A percentile compares a stretch with the other conserved stretches of the same genome.
Conservation (phyloP, 2,329 filamentous ascomycete species). For the Penicillium sumatraense region DNA sequence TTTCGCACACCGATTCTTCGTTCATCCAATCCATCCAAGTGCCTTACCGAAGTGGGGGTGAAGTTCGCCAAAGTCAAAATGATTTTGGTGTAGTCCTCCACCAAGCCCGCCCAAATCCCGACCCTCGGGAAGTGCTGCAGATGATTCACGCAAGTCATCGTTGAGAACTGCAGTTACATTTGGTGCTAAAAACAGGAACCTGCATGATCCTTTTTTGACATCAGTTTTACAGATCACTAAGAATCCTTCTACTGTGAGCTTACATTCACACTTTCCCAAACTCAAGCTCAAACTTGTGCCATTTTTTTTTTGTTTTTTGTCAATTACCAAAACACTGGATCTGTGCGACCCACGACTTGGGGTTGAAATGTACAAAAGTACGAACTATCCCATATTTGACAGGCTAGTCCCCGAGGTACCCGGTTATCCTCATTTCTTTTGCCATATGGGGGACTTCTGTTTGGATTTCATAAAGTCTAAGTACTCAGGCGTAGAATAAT, state of each 20-base stretch:
- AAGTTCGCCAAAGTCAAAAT: slow-evolving; percentile 4
- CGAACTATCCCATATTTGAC: slow-evolving; percentile 16
- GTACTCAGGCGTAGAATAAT: neutral
- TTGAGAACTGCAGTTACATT: neutral
- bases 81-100: slow-evolving; percentile 1
- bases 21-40: neutral
- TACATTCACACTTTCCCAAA: neutral
- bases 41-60: slow-evolving; percentile 8
- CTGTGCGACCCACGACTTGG: neutral
- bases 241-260: neutral
- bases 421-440: neutral
- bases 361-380: slow-evolving; percentile 19
- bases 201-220: neutral
- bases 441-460: slow-evolving; percentile 3
- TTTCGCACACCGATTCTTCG: neutral
- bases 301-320: neutral
- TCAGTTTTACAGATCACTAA: neutral
- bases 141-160: slow-evolving; percentile 17
- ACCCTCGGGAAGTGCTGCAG: neutral
- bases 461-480: neutral
- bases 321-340: neutral
- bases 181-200: neutral
- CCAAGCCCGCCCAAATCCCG: slow-evolving; percentile 1
- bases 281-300: neutral
- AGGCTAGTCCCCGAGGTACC: slow-evolving; percentile 7